A percentile compares a stretch with the other conserved stretches of the same genome.
These are phyloP conservation scores for Ampelocalamus luodianensis DNA, from an alignment of 176 grass and related monocot species.

Conservation along the genomic window DNA sequence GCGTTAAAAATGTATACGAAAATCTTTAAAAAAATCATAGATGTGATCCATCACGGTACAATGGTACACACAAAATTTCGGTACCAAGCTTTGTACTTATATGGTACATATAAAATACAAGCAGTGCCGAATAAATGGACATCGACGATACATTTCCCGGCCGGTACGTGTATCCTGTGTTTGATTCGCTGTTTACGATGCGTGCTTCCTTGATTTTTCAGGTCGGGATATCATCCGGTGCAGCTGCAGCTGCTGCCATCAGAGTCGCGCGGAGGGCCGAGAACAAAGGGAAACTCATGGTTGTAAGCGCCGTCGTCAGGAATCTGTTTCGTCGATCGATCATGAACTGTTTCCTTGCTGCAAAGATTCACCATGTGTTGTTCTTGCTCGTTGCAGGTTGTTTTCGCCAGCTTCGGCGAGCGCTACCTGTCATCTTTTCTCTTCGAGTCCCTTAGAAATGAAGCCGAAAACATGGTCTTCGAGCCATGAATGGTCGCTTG, in stretches of 20 bases:
- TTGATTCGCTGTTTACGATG: neutral
- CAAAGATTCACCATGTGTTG: neutral
- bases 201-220: neutral
- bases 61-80: too few species aligned
- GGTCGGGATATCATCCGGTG: conserved; percentile 85
- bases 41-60: too few species aligned
- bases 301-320: conserved; percentile 51
- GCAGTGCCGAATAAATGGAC: too few species aligned
- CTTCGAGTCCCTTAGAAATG: conserved; percentile 45
- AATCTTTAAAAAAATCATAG: too few species aligned
- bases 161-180: neutral
- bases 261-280: conserved; percentile 54
- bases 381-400: conserved; percentile 20
- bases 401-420: conserved; percentile 56
- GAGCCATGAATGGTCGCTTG: conserved; percentile 12
- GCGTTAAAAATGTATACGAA: too few species aligned
- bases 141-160: too few species aligned
- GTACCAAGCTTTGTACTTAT: too few species aligned
- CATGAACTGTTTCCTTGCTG: neutral
- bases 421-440: conserved; percentile 48
- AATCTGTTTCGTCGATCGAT: too few species aligned
- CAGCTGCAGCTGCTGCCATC: conserved; percentile 57
- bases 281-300: conserved; percentile 70
- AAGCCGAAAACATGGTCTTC: conserved; percentile 46
- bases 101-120: too few species aligned